Evolutionary conservation across 495 filamentous ascomycete genomes (phyloP), one percentile per base, ranked within the genome.

Genomic region (Chaetomium tenue): DNA sequence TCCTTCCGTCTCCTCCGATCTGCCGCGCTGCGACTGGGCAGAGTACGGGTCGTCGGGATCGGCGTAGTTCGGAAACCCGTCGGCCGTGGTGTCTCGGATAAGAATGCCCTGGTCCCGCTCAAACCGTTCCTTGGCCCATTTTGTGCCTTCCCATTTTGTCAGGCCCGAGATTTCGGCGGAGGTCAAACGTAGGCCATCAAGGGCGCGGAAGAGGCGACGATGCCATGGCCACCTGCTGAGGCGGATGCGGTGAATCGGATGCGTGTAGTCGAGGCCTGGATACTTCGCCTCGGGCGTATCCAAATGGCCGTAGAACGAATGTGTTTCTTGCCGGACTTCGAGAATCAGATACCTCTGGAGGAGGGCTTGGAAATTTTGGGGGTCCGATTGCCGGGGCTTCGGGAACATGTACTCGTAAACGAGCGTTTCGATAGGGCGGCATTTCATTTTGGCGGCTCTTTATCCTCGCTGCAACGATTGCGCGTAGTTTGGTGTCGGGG

Each of bases 101-200:
- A 70, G 80, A 53, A 88, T 80, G 3, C 87, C 86, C 68, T 91
- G 86, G 71, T 96, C 91, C 48, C 79, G 79, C 77, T 97, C 92
- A 72, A 89, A 96, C 16, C 88, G 85, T 72, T 93, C 87, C 63
- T 91, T 88, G 33, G 92, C 92, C 81, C 89, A 95, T 68, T 89
- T 88, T 58, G 92, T 96, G n/a, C 92, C 92, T 72, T 96, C 91
- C 92, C 92, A 97, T 70, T 89, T 89, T 65, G 92, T 96, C 63
- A 97, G 78, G 15, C 79, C 83, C 2, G 83, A 79, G 65, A 97
- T 95, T 70, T 97, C 92, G 56, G 79, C 76, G 44, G 84, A 77
- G 0, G 92, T 94, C n/a, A 96, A 76, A 44, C 85, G 80, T 22
- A 97, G 82, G 47, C 80, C 81, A 69, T 97, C 91, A 68, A 97